phyloP scores from a whole-genome alignment of 2,329 filamentous ascomycete species.

The Zymoseptoria passerinii region DNA sequence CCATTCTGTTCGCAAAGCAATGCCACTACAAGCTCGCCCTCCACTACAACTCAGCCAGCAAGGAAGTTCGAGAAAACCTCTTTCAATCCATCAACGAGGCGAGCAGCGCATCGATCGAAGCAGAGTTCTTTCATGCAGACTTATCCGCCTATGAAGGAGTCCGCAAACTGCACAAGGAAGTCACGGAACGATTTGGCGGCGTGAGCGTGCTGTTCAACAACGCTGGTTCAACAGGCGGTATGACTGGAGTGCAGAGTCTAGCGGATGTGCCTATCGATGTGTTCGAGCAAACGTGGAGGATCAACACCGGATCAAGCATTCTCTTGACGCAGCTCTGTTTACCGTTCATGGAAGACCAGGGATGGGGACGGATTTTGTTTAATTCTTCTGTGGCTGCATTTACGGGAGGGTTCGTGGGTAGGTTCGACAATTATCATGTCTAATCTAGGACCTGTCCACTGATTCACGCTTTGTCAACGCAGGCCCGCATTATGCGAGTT shows the following conservation, averaged over 20 bases:
- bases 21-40: constrained; percentile 36
- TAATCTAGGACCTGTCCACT: neutral
- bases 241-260: constrained; percentile 22
- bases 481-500: constrained; percentile 33
- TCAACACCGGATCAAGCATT: constrained; percentile 32
- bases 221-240: constrained; percentile 25
- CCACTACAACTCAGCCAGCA: constrained; percentile 35
- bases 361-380: constrained; percentile 34
- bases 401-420: constrained; percentile 32
- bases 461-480: neutral
- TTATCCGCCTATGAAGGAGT: constrained; percentile 21
- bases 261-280: constrained; percentile 28
- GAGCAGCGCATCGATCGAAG: constrained; percentile 34
- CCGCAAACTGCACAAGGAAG: constrained; percentile 28
- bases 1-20: constrained; percentile 32
- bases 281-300: constrained; percentile 33
- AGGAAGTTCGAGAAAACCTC: constrained; percentile 26
- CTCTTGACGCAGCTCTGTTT: constrained; percentile 34
- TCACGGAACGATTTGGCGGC: constrained; percentile 27
- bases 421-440: neutral
- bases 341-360: constrained; percentile 30
- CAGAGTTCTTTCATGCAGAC: constrained; percentile 24
- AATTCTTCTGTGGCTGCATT: constrained; percentile 33
- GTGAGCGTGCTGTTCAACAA: constrained; percentile 38
- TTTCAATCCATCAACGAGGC: constrained; percentile 24